These are phyloP conservation scores for Suhomyces taliae DNA, from an alignment of 1,139 yeast species.

Conservation along the genomic window DNA sequence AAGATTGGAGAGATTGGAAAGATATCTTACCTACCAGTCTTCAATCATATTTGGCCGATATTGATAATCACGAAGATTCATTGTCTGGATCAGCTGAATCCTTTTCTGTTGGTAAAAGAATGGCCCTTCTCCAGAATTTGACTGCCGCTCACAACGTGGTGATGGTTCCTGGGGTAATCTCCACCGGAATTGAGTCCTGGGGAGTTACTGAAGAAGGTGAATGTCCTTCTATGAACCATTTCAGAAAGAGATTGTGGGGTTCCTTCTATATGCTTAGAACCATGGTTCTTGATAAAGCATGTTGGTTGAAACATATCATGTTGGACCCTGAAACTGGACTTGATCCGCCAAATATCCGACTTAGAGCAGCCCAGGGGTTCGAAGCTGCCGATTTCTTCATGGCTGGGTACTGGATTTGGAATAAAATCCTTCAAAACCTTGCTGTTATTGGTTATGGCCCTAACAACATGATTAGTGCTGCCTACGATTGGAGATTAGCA, in stretches of 20 bases:
- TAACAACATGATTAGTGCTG: constrained; percentile 83
- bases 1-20: constrained; percentile 56
- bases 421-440: constrained; percentile 84
- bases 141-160: constrained; percentile 73
- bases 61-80: constrained; percentile 37
- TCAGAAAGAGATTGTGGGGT: constrained; percentile 93
- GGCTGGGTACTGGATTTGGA: constrained; percentile 99
- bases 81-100: constrained; percentile 67
- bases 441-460: constrained; percentile 95
- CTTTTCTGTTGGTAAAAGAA: constrained; percentile 80
- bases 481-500: constrained; percentile 95
- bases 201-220: constrained; percentile 62
- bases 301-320: constrained; percentile 92
- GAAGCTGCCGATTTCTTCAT: constrained; percentile 96
- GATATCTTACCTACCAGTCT: constrained; percentile 67
- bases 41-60: constrained; percentile 58
- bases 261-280: constrained; percentile 92
- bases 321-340: constrained; percentile 88
- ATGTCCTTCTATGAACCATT: constrained; percentile 82
- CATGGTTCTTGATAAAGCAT: constrained; percentile 85
- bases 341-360: constrained; percentile 78
- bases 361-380: constrained; percentile 94
- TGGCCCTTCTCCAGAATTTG: constrained; percentile 52
- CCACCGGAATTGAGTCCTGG: constrained; percentile 96
- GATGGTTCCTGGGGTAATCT: constrained; percentile 93